Base-by-base conservation (phyloP, 768 basidiomycete genomes). In the Xanthoconium stramineum region DNA sequence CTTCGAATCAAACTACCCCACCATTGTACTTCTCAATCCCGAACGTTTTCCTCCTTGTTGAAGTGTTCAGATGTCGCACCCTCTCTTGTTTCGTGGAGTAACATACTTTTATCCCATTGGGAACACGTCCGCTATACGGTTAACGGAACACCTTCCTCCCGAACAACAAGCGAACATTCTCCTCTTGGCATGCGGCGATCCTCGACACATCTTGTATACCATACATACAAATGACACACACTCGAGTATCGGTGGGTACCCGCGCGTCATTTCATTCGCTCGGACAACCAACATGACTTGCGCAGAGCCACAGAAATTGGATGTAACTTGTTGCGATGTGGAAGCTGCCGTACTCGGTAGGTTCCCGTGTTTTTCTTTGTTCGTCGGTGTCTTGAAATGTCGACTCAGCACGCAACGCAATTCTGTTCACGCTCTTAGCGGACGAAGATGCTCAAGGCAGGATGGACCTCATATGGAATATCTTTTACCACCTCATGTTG, bases 51-150 rank as follows among this genome's bases (percentile, higher is more conserved):
- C 8, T 59, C 6, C 33, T 40, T 20, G 24, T 24, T 51, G 19
- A 36, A 43, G 17, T 39, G 10, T 17, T 43, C 44, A 65, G 53
- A 67, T 66, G 65, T 67, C 65, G 0, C 65, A 66, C 50, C 65
- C 65, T n/a, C 53, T 66, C 6, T 57, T 66, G 37, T 66, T 62
- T 45, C 65, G 50, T 24, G 65, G 65, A 30, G 10, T 80, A 4
- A 66, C 66, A 3, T 80, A 75, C 55, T 85, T 83, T 70, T 85
- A 84, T 65, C 78, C 83, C 3, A 70, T 83, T 14, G 84, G 85
- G 35, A 84, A 84, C 61, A 84, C 84, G 0, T 74, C 82, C 5
- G 78, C 85, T 6, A 68, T 79, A 5, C 78, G 71, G 44, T 68
- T 85, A 14, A 78, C 79, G 4, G 69, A 78, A 51, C 72, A 77